Evolutionary conservation across 139 green algal genomes (phyloP), one percentile per base, ranked within the genome.

Genomic region (Protoeuglena noctilucae): DNA sequence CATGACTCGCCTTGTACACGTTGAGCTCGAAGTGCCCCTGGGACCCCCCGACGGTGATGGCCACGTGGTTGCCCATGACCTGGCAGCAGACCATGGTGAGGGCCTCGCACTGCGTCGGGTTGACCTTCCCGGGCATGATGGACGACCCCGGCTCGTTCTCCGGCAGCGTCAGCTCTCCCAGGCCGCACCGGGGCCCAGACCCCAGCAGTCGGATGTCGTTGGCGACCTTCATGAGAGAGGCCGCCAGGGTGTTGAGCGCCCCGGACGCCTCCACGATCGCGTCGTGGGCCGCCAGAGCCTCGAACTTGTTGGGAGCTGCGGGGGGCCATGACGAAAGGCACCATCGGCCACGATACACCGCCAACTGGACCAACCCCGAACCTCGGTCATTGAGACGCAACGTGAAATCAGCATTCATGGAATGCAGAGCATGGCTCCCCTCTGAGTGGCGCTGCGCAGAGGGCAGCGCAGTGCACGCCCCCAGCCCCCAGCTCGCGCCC

Each of bases 111-210:
- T 97, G 89, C 25, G 89, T 98, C 21, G 89, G 89, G 72, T 97
- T 97, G 56, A 97, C 89, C 60, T 95, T 95, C 59, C 89, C 88
- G 2, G 89, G 89, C 89, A 97, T 97, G 73, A 97, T 97, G 67
- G 51, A 77, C 55, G 66, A 84, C 41, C 89, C 90, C 0, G 90
- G 90, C 78, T 98, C 90, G 64, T 98, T 98, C 63, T 91, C 84
- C 0, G 90, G 90, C 41, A 98, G 74, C 14, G 56, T 58, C 54
- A 98, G 78, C 78, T 98, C 90, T 9, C 85, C 88, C 48, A 97
- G 71, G 6, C 89, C 89, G 63, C 81, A 94, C 23, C 89, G 71
- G 3, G 83, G 83, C 22, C 83, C 83, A 14, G 58, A 72, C 0
- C 67, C 66, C 48, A 80, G 41, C 14, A 56, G 31, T 19, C 72